Evolutionary conservation across 192 early-diverging fungal genomes (phyloP), one percentile per base, ranked within the genome.

Genomic region (Coemansia sp.): DNA sequence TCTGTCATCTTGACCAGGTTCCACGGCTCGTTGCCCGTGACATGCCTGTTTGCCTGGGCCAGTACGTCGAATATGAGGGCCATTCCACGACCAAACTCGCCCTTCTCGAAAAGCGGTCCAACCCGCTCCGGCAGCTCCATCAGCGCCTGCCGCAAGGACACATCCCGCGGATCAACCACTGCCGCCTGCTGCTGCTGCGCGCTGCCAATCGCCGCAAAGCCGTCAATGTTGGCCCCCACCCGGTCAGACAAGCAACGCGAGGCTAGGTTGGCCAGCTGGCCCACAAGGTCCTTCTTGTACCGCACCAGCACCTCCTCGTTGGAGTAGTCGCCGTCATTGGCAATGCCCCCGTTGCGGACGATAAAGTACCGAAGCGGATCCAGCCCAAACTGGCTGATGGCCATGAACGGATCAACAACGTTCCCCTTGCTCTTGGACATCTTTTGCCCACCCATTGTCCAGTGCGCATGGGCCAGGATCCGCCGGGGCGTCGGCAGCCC

Each of bases 401-500:
- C 72, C 22, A 70, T 63, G 45, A 85, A 76, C 2, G 95, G 95
- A 54, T 96, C 89, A 0, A 84, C 89, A 0, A 95, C 95, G 47
- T 94, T 98, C 11, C 92, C 92, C 35, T 74, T 64, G 72, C 85
- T 88, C 61, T 98, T 98, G 18, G 92, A 95, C 93, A 98, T 98
- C 64, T 98, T 98, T 36, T 85, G 79, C 43, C 82, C 79, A 19
- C 74, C 74, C 75, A 89, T 84, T 1, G 92, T 88, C 92, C 92
- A 98, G 64, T 98, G 95, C 14, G 89, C 90, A 54, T 98, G 95
- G 2, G 90, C 84, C 18, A 98, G 50, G 49, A 98, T 94, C 20
- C 79, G 77, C 37, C 67, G 60, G 5, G 95, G 93, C 30, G 87
- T 69, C 2, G 81, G 81, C 18, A 96, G 60, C 0, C 67, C 80